Percentiles rank a stretch among this genome's conserved stretches.
Evolutionary conservation across 108 stramenopile species (phyloP).

Genomic region (Cyclostephanos invisitatus): DNA sequence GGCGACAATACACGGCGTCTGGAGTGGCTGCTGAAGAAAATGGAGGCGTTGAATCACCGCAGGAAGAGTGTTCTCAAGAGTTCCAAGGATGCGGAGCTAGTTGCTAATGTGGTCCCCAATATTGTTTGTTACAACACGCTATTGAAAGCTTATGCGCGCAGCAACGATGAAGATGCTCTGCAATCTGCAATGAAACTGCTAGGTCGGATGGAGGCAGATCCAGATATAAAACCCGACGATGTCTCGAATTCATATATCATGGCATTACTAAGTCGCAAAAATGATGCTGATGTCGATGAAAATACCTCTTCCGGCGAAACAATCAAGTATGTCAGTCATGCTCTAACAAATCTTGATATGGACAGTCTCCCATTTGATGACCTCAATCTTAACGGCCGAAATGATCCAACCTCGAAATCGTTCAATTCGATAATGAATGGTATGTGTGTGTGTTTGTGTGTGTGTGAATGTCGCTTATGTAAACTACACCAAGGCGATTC

Average conservation of each 20-base stretch:
- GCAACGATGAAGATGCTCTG: constrained; percentile 7
- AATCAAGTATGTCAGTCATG: background rate
- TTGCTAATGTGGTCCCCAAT: constrained; percentile 40
- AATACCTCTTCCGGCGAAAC: background rate
- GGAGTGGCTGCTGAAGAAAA: constrained; percentile 33
- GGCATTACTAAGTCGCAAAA: constrained; percentile 14
- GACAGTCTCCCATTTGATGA: background rate
- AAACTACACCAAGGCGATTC: background rate
- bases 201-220: constrained; percentile 29
- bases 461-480: background rate
- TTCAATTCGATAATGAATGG: constrained; percentile 43
- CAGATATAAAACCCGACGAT: constrained; percentile 25
- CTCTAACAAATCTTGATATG: background rate
- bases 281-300: constrained; percentile 5
- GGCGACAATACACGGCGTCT: constrained; percentile 17
- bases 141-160: constrained; percentile 33
- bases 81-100: constrained; percentile 22
- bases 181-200: constrained; percentile 34
- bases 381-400: constrained; percentile 32
- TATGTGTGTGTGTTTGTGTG: constrained; percentile 10
- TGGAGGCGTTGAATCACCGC: constrained; percentile 35
- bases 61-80: constrained; percentile 1
- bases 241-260: constrained; percentile 25
- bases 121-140: constrained; percentile 33
- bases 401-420: constrained; percentile 19